These are phyloP conservation scores for Tolypocladium inflatum DNA, from an alignment of 2,329 filamentous ascomycete species.

Conservation along the genomic window DNA sequence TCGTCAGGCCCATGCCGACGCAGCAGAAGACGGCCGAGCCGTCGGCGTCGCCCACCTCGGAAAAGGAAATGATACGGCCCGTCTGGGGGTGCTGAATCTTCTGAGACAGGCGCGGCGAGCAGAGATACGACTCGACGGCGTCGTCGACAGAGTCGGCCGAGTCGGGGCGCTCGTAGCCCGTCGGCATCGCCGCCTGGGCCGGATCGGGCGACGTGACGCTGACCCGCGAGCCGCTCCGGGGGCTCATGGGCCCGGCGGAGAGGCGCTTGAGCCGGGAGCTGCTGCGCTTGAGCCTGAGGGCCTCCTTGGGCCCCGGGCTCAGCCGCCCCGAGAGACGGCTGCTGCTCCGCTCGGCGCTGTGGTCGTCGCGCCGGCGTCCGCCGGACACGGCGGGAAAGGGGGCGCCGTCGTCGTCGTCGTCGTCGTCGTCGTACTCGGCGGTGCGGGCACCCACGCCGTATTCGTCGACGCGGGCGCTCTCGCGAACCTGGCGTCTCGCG, in stretches of 20 bases:
- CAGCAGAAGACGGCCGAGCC: conserved; percentile 93
- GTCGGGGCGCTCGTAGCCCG: conserved; percentile 60
- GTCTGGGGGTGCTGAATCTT: conserved; percentile 81
- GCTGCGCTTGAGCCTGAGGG: conserved; percentile 39
- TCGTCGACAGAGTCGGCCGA: conserved; percentile 84
- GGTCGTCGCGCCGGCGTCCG: conserved; percentile 40
- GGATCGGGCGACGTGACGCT: conserved; percentile 18
- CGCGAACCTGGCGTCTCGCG: too few species aligned
- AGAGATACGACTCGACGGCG: conserved; percentile 76
- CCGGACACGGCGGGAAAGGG: conserved; percentile 62
- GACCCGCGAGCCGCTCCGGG: conserved; percentile 26
- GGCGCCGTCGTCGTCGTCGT: conserved; percentile 57
- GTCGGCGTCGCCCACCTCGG: conserved; percentile 86
- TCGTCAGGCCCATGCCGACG: conserved; percentile 92
- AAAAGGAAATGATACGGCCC: conserved; percentile 85
- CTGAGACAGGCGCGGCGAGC: conserved; percentile 75
- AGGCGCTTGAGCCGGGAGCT: conserved; percentile 50
- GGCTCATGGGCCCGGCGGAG: conserved; percentile 37
- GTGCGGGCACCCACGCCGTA: conserved; percentile 11
- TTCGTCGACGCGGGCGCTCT: conserved; percentile 5
- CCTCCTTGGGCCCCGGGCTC: conserved; percentile 37
- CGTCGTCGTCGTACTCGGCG: conserved; percentile 34
- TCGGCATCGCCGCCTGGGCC: conserved; percentile 20
- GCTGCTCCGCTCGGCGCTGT: conserved; percentile 34
- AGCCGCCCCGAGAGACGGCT: conserved; percentile 37